Evolutionary conservation across 2,329 filamentous ascomycete species (phyloP).

Genomic region (Alternaria arborescens): DNA sequence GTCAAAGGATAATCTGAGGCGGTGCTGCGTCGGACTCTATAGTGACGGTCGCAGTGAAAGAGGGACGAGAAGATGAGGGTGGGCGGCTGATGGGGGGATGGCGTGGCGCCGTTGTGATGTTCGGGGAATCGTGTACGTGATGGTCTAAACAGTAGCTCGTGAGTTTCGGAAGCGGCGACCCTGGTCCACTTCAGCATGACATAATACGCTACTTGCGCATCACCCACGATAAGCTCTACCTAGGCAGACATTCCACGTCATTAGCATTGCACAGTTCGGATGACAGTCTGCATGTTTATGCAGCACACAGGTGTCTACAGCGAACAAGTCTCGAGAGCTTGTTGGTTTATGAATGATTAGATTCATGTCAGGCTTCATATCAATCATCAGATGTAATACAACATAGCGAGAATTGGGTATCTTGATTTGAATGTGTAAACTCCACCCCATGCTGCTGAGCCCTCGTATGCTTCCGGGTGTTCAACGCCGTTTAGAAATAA

Average conservation of each 20-base stretch:
- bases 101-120: slow-evolving; percentile 39
- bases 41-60: slow-evolving; percentile 37
- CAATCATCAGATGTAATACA: slow-evolving; percentile 9
- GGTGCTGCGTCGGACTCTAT: slow-evolving; percentile 23
- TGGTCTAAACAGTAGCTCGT: slow-evolving; percentile 33
- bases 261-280: neutral
- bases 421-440: slow-evolving; percentile 38
- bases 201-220: slow-evolving; percentile 26
- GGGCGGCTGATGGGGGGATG: slow-evolving; percentile 42
- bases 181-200: slow-evolving; percentile 26
- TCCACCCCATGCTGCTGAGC: slow-evolving; percentile 29
- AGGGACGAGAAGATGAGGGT: slow-evolving; percentile 39
- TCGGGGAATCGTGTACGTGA: slow-evolving; percentile 38
- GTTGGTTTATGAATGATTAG: neutral
- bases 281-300: neutral
- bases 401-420: slow-evolving; percentile 40
- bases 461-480: neutral
- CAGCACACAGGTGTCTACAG: neutral
- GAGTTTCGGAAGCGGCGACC: slow-evolving; percentile 31
- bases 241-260: slow-evolving; percentile 6
- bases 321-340: neutral
- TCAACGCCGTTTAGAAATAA: slow-evolving; percentile 5
- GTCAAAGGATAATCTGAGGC: slow-evolving; percentile 8
- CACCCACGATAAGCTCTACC: slow-evolving; percentile 19
- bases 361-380: neutral